Conservation (phyloP, 768 basidiomycete species). For the Podaxis carcinomalis region DNA sequence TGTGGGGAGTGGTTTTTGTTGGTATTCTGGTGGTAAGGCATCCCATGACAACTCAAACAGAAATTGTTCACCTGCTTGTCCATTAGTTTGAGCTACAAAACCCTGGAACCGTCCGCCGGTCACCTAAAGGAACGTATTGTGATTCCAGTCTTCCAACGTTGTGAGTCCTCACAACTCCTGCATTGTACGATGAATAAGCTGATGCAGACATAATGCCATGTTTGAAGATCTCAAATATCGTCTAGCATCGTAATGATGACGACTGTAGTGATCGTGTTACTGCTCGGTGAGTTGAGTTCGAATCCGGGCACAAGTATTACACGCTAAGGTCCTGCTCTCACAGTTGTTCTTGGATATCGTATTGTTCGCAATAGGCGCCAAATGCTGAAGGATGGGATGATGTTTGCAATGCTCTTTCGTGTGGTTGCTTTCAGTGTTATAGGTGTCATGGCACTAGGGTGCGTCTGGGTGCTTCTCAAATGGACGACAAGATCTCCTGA, state of each 20-base stretch:
- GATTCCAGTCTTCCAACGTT: slow-evolving; percentile 18
- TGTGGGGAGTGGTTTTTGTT: slow-evolving; percentile 23
- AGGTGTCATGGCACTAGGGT: slow-evolving; percentile 24
- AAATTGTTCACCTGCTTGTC: neutral
- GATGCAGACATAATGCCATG: neutral
- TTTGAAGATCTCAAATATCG: slow-evolving; percentile 22
- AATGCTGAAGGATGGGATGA: slow-evolving; percentile 12
- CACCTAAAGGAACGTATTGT: slow-evolving; percentile 27
- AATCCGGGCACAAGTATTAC: neutral
- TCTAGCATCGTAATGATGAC: slow-evolving; percentile 19
- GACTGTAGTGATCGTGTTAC: slow-evolving; percentile 17
- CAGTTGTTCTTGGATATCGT: slow-evolving; percentile 21
- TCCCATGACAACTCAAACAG: neutral
- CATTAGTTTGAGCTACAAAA: slow-evolving; percentile 21
- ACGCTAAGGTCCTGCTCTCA: neutral
- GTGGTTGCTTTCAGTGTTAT: slow-evolving; percentile 26
- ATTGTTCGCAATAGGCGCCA: slow-evolving; percentile 21
- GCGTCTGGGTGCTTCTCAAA: neutral
- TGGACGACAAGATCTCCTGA: neutral
- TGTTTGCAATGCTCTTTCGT: slow-evolving; percentile 23
- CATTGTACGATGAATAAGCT: neutral
- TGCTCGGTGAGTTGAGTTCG: slow-evolving; percentile 19
- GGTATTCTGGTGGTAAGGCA: slow-evolving; percentile 20
- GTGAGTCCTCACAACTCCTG: slow-evolving; percentile 10
- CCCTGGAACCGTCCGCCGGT: slow-evolving; percentile 17